These are phyloP conservation scores for Forsythia viridissima DNA, from an alignment of 257 asterid species.

Conservation along the genomic window DNA sequence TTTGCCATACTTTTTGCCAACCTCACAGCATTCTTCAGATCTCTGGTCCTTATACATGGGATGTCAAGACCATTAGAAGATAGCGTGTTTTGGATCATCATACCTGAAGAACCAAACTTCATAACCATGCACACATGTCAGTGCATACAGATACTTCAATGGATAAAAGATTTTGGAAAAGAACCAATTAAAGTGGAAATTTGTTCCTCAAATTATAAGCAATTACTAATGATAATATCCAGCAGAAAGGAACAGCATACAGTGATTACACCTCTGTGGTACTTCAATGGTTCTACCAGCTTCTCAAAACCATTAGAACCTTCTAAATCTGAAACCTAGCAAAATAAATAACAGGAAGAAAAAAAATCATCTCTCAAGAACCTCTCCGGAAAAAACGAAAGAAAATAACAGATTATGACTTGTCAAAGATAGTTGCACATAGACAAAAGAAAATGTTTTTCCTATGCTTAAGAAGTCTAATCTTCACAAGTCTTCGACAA, in stretches of 20 bases:
- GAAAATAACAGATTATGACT: neutral
- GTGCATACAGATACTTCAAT: neutral
- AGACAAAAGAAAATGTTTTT: too few species aligned
- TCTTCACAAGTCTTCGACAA: too few species aligned
- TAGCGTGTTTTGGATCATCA: constrained; percentile 32
- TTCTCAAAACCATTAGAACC: constrained; percentile 38
- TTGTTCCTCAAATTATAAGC: neutral
- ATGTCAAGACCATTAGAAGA: constrained; percentile 30
- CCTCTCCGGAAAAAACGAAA: neutral
- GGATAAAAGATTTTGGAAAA: neutral
- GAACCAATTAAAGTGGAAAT: neutral
- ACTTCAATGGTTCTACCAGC: constrained; percentile 34
- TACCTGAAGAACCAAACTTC: constrained; percentile 45
- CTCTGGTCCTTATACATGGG: constrained; percentile 35
- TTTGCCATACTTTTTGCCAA: constrained; percentile 35
- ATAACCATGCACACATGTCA: neutral
- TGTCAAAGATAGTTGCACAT: neutral
- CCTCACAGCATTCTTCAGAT: constrained; percentile 29
- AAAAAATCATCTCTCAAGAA: neutral
- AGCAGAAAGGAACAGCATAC: constrained; percentile 26
- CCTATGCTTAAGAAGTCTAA: too few species aligned
- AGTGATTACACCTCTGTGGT: constrained; percentile 40
- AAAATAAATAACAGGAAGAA: neutral
- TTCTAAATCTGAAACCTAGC: constrained; percentile 24
- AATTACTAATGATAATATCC: neutral